Evolutionary conservation across 495 filamentous ascomycete genomes (phyloP).

Genomic region (Collariella sp.): DNA sequence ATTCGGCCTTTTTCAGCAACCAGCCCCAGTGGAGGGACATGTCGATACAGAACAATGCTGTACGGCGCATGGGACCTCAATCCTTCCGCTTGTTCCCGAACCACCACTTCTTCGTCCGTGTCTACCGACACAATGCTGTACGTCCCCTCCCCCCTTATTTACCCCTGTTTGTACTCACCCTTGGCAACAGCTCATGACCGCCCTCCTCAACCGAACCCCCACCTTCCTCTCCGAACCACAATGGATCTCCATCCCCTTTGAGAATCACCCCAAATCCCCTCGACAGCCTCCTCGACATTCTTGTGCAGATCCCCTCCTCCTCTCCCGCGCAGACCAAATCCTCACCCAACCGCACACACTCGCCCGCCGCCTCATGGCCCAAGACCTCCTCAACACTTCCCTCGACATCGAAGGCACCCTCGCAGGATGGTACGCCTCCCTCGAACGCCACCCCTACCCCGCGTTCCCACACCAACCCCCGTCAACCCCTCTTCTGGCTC

Average conservation of each 20-base stretch:
- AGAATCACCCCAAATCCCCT: slow-evolving; percentile 37
- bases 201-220: slow-evolving; percentile 37
- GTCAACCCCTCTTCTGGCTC: background rate
- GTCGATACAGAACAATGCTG: slow-evolving; percentile 18
- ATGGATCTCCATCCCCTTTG: slow-evolving; percentile 39
- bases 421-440: slow-evolving; percentile 30
- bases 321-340: slow-evolving; percentile 30
- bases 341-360: slow-evolving; percentile 20
- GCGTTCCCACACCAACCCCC: too few species aligned
- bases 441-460: too few species aligned
- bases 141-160: slow-evolving; percentile 4
- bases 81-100: slow-evolving; percentile 35
- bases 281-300: slow-evolving; percentile 37
- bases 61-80: slow-evolving; percentile 33
- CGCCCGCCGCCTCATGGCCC: slow-evolving; percentile 30
- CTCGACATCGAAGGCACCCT: slow-evolving; percentile 34
- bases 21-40: slow-evolving; percentile 26
- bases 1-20: slow-evolving; percentile 23
- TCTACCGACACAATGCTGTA: slow-evolving; percentile 38
- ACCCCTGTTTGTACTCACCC: background rate
- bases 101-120: slow-evolving; percentile 43
- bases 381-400: slow-evolving; percentile 35
- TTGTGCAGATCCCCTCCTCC: slow-evolving; percentile 33
- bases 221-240: slow-evolving; percentile 35
- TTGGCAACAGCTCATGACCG: slow-evolving; percentile 30